A percentile compares a stretch with the other conserved stretches of the same genome.
phyloP scores from a whole-genome alignment of 371 early-diverging fungal genomes.

The Blakeslea trispora region DNA sequence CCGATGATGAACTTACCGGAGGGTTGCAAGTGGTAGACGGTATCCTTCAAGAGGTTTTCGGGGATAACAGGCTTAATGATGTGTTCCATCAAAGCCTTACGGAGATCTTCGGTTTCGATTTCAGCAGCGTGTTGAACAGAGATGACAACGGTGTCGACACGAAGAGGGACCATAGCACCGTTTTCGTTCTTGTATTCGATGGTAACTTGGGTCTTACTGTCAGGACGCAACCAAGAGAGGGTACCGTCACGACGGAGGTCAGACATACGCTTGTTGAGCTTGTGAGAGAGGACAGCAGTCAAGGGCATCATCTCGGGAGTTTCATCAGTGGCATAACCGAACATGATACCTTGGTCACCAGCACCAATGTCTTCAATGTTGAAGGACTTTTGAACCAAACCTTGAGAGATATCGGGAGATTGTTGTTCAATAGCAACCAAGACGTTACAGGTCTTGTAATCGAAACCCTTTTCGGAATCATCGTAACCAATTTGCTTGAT shows the following conservation, averaged over 20 bases:
- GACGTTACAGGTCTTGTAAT: slow-evolving; percentile 99
- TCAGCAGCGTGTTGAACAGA: slow-evolving; percentile 98
- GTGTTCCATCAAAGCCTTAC: slow-evolving; percentile 89
- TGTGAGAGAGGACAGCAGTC: slow-evolving; percentile 95
- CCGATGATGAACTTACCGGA: slow-evolving; percentile 99
- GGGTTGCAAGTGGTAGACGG: slow-evolving; percentile 98
- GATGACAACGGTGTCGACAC: slow-evolving; percentile 98
- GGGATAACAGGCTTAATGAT: slow-evolving; percentile 96
- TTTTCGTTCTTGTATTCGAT: slow-evolving; percentile 97
- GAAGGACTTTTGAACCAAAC: slow-evolving; percentile 87
- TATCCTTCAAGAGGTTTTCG: slow-evolving; percentile 87
- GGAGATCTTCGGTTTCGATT: slow-evolving; percentile 81
- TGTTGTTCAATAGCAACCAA: slow-evolving; percentile 99
- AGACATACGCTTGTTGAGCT: slow-evolving; percentile 94
- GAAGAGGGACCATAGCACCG: slow-evolving; percentile 92
- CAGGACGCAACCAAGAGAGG: slow-evolving; percentile 95
- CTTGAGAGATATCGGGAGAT: slow-evolving; percentile 98
- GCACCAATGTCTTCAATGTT: slow-evolving; percentile 97
- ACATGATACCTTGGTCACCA: slow-evolving; percentile 99
- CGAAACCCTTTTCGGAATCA: slow-evolving; percentile 96
- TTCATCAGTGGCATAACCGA: slow-evolving; percentile 98
- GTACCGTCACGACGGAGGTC: slow-evolving; percentile 93
- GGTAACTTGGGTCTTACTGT: slow-evolving; percentile 99
- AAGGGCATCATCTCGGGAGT: slow-evolving; percentile 99
- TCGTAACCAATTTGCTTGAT: slow-evolving; percentile 99